Evolutionary conservation across 306 rosid genomes (phyloP).

Genomic region (Pyrus bretschneideri): DNA sequence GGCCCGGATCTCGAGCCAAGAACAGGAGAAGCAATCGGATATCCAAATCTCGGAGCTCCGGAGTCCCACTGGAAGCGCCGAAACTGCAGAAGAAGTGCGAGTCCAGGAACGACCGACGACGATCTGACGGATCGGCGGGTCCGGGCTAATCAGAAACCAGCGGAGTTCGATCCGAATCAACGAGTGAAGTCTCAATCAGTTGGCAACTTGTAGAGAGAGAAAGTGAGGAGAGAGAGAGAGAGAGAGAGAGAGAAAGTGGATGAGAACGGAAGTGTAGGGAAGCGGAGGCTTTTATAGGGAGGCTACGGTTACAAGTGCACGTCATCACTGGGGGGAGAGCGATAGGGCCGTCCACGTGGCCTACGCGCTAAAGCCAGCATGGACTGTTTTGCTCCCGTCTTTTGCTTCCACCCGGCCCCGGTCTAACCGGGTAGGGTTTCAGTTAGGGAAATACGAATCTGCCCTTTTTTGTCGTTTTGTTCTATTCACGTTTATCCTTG

Average conservation of each 20-base stretch:
- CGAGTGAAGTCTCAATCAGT: slow-evolving; percentile 11
- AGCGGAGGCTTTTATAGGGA: slow-evolving; percentile 47
- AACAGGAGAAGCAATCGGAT: slow-evolving; percentile 44
- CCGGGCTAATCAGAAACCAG: neutral
- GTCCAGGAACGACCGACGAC: neutral
- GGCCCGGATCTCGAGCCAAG: slow-evolving; percentile 99
- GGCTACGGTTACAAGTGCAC: slow-evolving; percentile 64
- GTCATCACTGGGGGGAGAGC: slow-evolving; percentile 28
- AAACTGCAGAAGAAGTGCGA: neutral
- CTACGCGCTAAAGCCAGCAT: slow-evolving; percentile 1
- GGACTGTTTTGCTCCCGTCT: neutral
- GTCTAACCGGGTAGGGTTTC: slow-evolving; percentile 13
- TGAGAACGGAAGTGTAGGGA: slow-evolving; percentile 34
- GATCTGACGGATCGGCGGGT: neutral
- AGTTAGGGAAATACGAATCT: neutral
- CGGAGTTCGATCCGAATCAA: slow-evolving; percentile 24
- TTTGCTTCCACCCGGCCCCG: slow-evolving; percentile 18
- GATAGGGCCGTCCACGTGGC: slow-evolving; percentile 28
- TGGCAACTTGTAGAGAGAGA: neutral
- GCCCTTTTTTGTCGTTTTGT: neutral
- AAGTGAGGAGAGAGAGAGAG: neutral
- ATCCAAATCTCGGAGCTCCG: slow-evolving; percentile 19
- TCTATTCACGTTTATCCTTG: neutral
- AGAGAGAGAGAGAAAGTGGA: slow-evolving; percentile 31
- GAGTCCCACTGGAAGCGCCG: slow-evolving; percentile 14